Base-by-base conservation (phyloP, 148 eudicot genomes). In the Heliosperma pusillum region DNA sequence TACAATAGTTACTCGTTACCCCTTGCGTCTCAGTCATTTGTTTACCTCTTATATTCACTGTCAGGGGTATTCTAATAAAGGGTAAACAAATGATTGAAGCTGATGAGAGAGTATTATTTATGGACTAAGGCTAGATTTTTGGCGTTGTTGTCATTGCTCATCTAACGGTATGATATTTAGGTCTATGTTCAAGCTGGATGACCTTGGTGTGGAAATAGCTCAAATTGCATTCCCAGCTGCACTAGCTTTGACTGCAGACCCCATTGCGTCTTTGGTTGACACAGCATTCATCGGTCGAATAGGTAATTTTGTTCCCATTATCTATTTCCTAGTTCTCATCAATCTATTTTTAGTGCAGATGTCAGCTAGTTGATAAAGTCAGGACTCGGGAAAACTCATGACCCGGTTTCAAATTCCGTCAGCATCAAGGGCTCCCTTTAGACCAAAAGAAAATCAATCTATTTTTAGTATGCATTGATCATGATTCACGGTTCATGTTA, bases 241-340 rank as follows among this genome's bases (percentile, higher is more conserved):
- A 62, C 66, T 92, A 72, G 97, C 97, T 59, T 78, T 92, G 74
- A 78, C 97, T 30, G 97, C 97, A 57, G 97, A 92, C 62, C 97
- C 97, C 19, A 86, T 92, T 81, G 92, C 97, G 44, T 92, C 97
- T 74, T 83, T 92, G 42, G 81, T 92, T 50, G 97, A 92, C 78
- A 92, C 97, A 7, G 97, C 97, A 66, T 92, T 92, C 83, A 88
- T 92, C 56, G 97, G 97, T 69, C 97, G 90, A 76, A 88, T 92
- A 50, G 95, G 97, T 92, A 83, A 17, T 26, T 27, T 73, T 75
- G 70, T 65, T 33, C 13, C 5, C 44, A 44, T 1, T 20, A 12
- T 78, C 15, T 45, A 3, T 67, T 30, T 66, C 6, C 27, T 24
- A 1, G 44, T 63, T 65, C 42, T 20, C 10, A 33, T 16, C 1